Base-by-base conservation (phyloP, 2,329 filamentous ascomycete species). In the Fusarium sp. region DNA sequence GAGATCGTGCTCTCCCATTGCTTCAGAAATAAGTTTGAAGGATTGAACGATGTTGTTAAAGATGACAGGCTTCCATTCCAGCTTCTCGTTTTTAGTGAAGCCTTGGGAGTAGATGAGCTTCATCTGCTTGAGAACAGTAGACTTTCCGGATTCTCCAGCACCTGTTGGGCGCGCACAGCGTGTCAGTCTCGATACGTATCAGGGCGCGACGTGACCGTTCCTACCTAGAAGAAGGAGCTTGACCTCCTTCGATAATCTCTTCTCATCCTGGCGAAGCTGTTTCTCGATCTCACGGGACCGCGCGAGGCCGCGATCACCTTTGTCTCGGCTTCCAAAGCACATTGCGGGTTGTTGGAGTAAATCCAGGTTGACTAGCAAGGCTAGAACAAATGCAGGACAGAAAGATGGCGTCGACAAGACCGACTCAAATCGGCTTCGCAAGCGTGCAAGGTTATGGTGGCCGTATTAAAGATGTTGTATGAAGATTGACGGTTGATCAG, bases 101-200 rank as follows among this genome's bases (percentile, higher is more conserved):
- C 96, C 95, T 80, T 94, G 90, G 16, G 93, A 90, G 80, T 98
- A 96, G 75, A 99, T 98, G 81, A 99, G 90, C 80, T 95, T 95
- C 96, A 99, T 98, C 85, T 98, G 95, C 84, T 98, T 98, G 71
- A 98, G 88, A 63, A 98, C 94, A 3, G 95, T 98, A 11, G 95
- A 98, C 82, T 98, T 98, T 71, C 95, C 81, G 46, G 81, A 81
- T 92, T 98, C 95, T 78, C 95, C 95, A 75, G 95, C 95, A 80
- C 95, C 94, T 98, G 74, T 69, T 53, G 41, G 39, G 52, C 31
- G 60, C 60, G 50, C 48, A 63, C 31, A 37, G 56, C 41, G 26
- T 51, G 63, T 74, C 46, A 74, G 71, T 53, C 34, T 63, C n/a
- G 16, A 34, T 37, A 44, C 28, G 7, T 46, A 18, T 46, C 21